phyloP scores from a whole-genome alignment of 2,329 filamentous ascomycete species.

The Epichloe gansuensis region DNA sequence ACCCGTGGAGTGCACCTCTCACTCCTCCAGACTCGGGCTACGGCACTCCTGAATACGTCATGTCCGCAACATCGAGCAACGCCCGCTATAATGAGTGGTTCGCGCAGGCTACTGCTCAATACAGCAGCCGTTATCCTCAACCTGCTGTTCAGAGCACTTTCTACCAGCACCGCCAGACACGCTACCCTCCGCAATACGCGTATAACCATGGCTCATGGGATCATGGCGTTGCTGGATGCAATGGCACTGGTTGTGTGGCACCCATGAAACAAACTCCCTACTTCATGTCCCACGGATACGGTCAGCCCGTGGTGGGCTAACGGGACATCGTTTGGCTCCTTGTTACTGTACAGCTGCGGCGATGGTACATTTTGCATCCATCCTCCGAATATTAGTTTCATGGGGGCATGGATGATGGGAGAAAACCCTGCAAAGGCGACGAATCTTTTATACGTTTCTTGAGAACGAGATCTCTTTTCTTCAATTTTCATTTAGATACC shows the following conservation, averaged over 20 bases:
- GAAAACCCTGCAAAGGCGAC: constrained; percentile 19
- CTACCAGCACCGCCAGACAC: constrained; percentile 28
- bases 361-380: not conserved
- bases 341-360: not conserved
- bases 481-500: constrained; percentile 27
- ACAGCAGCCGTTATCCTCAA: constrained; percentile 33
- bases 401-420: constrained; percentile 1
- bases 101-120: constrained; percentile 29
- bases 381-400: too few species aligned
- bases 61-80: constrained; percentile 42
- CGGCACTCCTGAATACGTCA: constrained; percentile 45
- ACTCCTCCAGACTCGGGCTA: constrained; percentile 51
- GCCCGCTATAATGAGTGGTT: constrained; percentile 49
- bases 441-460: constrained; percentile 20
- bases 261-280: constrained; percentile 35
- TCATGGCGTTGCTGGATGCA: constrained; percentile 36
- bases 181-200: constrained; percentile 31
- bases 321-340: not conserved
- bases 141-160: constrained; percentile 27
- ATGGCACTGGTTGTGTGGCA: constrained; percentile 33
- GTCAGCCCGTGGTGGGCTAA: constrained; percentile 44
- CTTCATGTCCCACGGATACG: constrained; percentile 36
- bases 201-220: constrained; percentile 40
- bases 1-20: constrained; percentile 36
- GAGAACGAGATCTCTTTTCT: constrained; percentile 20